A percentile compares a stretch with the other conserved stretches of the same genome.
Evolutionary conservation across 495 filamentous ascomycete genomes (phyloP).

Genomic region (Hypoxylon fragiforme): DNA sequence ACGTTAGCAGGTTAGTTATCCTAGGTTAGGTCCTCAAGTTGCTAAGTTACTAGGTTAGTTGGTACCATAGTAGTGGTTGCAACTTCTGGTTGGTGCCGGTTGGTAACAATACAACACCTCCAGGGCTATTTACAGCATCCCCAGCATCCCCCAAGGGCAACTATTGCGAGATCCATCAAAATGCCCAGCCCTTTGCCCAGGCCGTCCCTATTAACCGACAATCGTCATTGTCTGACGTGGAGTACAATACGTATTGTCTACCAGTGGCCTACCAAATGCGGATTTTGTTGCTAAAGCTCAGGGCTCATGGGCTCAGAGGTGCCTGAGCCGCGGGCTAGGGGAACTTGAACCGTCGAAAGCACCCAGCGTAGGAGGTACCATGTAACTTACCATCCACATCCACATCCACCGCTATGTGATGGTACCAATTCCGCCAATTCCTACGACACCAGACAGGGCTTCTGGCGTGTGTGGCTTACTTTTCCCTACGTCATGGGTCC

Average conservation of each 20-base stretch:
- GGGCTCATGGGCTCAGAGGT: background rate
- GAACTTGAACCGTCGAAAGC: conserved; percentile 11
- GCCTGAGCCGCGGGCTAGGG: background rate
- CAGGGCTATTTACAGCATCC: conserved; percentile 20
- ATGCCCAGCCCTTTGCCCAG: conserved; percentile 3
- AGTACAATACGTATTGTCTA: conserved; percentile 12
- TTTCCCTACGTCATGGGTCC: conserved; percentile 33
- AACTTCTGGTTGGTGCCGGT: too few relatives aligned
- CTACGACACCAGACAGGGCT: too few relatives aligned
- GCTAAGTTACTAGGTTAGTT: too few relatives aligned
- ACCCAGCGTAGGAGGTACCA: conserved; percentile 7
- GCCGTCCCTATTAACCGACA: conserved; percentile 25
- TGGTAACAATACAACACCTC: too few relatives aligned
- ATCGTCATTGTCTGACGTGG: conserved; percentile 35
- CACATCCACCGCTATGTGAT: too few relatives aligned
- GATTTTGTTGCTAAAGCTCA: conserved; percentile 1
- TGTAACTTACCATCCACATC: too few relatives aligned
- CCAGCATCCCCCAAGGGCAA: background rate
- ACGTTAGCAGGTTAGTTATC: too few relatives aligned
- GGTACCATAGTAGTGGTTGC: too few relatives aligned
- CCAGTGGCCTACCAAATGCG: conserved; percentile 29
- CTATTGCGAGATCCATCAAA: conserved; percentile 20
- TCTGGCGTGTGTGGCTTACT: conserved; percentile 32
- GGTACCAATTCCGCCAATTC: conserved; percentile 16
- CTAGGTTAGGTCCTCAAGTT: too few relatives aligned